Conservation (phyloP, 306 rosid species). For the Quercus robur region DNA sequence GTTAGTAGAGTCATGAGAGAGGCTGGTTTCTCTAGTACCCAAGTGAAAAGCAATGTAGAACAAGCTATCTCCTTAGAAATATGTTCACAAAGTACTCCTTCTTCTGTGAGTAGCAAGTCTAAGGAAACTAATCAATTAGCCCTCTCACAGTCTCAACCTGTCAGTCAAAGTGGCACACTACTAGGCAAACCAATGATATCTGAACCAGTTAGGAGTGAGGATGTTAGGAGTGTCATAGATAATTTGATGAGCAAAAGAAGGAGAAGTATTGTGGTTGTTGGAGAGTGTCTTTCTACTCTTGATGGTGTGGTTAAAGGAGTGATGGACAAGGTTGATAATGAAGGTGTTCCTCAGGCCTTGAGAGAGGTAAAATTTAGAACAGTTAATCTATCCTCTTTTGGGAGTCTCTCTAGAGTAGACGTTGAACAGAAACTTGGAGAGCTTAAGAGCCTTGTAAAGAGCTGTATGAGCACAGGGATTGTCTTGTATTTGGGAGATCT, state of each 20-base stretch:
- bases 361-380: constrained; percentile 56
- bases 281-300: constrained; percentile 59
- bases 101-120: constrained; percentile 43
- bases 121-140: constrained; percentile 33
- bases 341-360: constrained; percentile 54
- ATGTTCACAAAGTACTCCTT: constrained; percentile 43
- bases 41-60: constrained; percentile 86
- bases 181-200: constrained; percentile 19
- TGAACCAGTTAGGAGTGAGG: constrained; percentile 54
- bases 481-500: constrained; percentile 89
- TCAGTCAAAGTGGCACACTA: constrained; percentile 6
- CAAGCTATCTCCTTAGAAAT: constrained; percentile 75
- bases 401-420: constrained; percentile 46
- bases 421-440: constrained; percentile 75
- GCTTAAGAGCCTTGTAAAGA: constrained; percentile 37
- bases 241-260: constrained; percentile 41
- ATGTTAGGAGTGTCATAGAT: constrained; percentile 54
- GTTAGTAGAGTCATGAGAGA: constrained; percentile 96
- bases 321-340: constrained; percentile 68
- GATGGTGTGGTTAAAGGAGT: constrained; percentile 66
- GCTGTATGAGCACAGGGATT: constrained; percentile 47
- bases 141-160: constrained; percentile 17
- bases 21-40: constrained; percentile 82
- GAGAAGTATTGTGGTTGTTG: constrained; percentile 74
- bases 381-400: constrained; percentile 52